Evolutionary conservation across 2,329 filamentous ascomycete genomes (phyloP).

Genomic region (Phaeoacremonium minimum): DNA sequence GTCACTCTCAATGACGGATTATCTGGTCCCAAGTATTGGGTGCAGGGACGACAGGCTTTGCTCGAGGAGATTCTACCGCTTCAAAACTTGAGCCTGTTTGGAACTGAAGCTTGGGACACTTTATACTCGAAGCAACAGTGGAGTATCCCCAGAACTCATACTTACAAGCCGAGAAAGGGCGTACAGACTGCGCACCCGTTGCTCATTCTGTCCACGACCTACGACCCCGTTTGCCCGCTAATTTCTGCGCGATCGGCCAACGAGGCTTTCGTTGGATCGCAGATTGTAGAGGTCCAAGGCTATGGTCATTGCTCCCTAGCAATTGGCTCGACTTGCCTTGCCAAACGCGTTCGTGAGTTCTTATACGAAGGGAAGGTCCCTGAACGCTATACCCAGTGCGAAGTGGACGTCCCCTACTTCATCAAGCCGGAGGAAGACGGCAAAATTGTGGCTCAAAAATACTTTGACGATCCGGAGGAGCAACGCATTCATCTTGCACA

Average conservation of each 20-base stretch:
- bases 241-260: slow-evolving; percentile 29
- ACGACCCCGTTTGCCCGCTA: slow-evolving; percentile 52
- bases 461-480: slow-evolving; percentile 7
- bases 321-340: slow-evolving; percentile 28
- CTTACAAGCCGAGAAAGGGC: slow-evolving; percentile 17
- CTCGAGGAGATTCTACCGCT: slow-evolving; percentile 27
- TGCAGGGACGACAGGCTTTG: slow-evolving; percentile 22
- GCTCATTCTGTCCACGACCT: slow-evolving; percentile 49
- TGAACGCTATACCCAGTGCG: slow-evolving; percentile 25
- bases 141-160: slow-evolving; percentile 20
- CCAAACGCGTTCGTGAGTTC: slow-evolving; percentile 27
- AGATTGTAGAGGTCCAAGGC: slow-evolving; percentile 32
- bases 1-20: slow-evolving; percentile 24
- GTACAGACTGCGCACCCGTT: slow-evolving; percentile 44
- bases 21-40: slow-evolving; percentile 25
- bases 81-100: slow-evolving; percentile 25
- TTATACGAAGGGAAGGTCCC: slow-evolving; percentile 32
- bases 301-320: slow-evolving; percentile 38
- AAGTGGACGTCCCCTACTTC: slow-evolving; percentile 33
- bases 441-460: slow-evolving; percentile 2
- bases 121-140: slow-evolving; percentile 25
- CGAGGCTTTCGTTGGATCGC: slow-evolving; percentile 27
- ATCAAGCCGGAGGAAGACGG: slow-evolving; percentile 17
- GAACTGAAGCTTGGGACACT: slow-evolving; percentile 13
- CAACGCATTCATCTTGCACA: slow-evolving; percentile 8